Evolutionary conservation across 306 rosid species (phyloP).

Genomic region (Trifolium pratense): DNA sequence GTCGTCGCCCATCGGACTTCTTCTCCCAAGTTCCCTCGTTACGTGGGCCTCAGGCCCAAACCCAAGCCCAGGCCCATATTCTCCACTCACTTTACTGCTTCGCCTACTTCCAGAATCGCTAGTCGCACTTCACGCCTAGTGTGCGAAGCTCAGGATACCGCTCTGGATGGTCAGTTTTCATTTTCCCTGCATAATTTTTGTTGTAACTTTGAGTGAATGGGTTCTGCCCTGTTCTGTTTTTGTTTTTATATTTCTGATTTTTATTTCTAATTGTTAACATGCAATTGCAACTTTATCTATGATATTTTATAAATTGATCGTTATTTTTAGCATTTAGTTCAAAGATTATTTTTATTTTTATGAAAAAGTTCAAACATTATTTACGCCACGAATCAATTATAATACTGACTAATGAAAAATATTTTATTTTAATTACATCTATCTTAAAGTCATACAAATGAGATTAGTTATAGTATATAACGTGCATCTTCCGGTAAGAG

Average conservation of each 20-base stretch:
- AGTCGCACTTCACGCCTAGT: slow-evolving; percentile 46
- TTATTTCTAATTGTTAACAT: background rate
- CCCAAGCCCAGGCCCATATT: slow-evolving; percentile 45
- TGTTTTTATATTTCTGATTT: background rate
- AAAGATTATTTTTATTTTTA: no score
- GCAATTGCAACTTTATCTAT: background rate
- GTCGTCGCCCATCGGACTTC: slow-evolving; percentile 39
- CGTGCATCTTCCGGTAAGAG: no score
- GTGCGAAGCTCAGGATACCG: slow-evolving; percentile 74
- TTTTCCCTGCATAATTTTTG: no score
- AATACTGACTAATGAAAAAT: no score
- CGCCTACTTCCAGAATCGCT: slow-evolving; percentile 31
- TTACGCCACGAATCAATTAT: no score
- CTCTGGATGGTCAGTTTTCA: slow-evolving; percentile 54
- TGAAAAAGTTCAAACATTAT: no score
- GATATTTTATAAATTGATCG: no score
- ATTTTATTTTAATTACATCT: no score
- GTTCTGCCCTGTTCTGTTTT: background rate
- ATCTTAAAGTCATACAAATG: no score
- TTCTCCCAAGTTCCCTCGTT: slow-evolving; percentile 41
- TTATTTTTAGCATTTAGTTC: no score
- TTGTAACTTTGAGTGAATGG: no score
- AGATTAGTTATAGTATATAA: no score
- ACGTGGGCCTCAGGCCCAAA: slow-evolving; percentile 56
- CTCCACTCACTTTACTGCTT: slow-evolving; percentile 38